Evolutionary conservation across 2,329 filamentous ascomycete genomes (phyloP), one percentile per base, ranked within the genome.

Genomic region (Clonostachys rosea): DNA sequence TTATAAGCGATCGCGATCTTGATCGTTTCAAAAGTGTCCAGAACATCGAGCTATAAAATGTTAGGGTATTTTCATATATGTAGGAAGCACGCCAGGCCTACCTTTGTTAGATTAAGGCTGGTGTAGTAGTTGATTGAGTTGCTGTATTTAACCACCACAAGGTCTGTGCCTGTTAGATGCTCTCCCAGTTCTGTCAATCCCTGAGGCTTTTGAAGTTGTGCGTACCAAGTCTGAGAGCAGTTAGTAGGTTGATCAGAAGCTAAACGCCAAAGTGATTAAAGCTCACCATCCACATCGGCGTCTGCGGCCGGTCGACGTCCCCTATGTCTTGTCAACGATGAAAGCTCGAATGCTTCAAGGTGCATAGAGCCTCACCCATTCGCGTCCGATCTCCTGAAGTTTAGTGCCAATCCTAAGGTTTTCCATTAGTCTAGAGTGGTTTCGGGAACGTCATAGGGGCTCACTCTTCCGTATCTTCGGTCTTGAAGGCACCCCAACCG

Each of bases 1-100:
- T 74, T 75, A 69, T 95, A 95, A 3, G 80, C 83, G 12, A 86
- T 80, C n/a, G 86, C 87, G 44, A 89, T 74, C 64, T 91, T 87
- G 67, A 95, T 78, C 59, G 82, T 83, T 9, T 79, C 74, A 62
- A 95, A 90, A 34, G 79, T 79, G 61, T 91, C 86, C 14, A 91
- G 74, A 37, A 90, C 76, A 36, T 58, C 57, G 36, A 59, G 56
- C 49, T 51, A 16, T 52, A 54, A 45, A 51, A 43, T 42, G 49
- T 40, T 37, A 47, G 42, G 16, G 45, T 48, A 45, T 34, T 48
- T 44, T 58, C 30, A 6, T 11, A 35, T 44, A 36, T 37, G 46
- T 56, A 54, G 43, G 37, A 50, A 47, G 11, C 20, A 45, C 40
- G 16, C 16, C 18, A 51, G 30, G 6, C 40, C 57, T 46, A 50